Base-by-base conservation (phyloP, 768 basidiomycete species). In the Amanita pallidorosea region DNA sequence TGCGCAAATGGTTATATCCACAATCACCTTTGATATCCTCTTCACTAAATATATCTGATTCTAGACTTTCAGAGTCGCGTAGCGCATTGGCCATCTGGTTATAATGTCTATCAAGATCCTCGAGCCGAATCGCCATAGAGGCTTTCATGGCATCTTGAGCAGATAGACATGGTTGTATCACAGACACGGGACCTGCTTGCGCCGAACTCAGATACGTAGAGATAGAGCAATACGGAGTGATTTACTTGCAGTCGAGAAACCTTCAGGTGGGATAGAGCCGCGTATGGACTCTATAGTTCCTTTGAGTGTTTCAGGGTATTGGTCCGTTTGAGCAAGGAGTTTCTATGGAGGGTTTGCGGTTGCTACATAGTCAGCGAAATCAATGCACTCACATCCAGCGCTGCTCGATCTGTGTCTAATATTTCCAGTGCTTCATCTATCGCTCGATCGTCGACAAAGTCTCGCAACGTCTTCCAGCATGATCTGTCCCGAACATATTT, bases 371-470 rank as follows among this genome's bases (percentile, higher is more conserved):
- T 47, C 18, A 13, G 33, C 22, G 5, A 38, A 25, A 8, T 7
- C 9, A 6, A 22, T n/a, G 17, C 11, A 67, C 81, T 50, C 54
- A 87, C 88, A 52, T 91, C 88, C 34, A 91, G 66, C 27, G 70
- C 69, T 54, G 68, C 71, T 44, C 87, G 70, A 50, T 89, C 85
- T 50, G 68, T 73, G 58, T 92, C 89, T 44, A 91, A 77, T 1
- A 70, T 72, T 49, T 91, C 89, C 42, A 85, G 61, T 17, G 80
- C 73, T 54, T 87, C 84, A 48, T 92, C 89, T 34, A 91, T 81
- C 6, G 80, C 84, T 27, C 80, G 74, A 57, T 92, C 89, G 57
- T 90, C 86, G 33, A 90, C 85, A 63, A 92, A 91, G 61, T 91
- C 88, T 31, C 89, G 76, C 31, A 91, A 60, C 0, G 84, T 86